Conservation (phyloP, 2,329 filamentous ascomycete genomes). For the Ceratocystis cubensis region DNA sequence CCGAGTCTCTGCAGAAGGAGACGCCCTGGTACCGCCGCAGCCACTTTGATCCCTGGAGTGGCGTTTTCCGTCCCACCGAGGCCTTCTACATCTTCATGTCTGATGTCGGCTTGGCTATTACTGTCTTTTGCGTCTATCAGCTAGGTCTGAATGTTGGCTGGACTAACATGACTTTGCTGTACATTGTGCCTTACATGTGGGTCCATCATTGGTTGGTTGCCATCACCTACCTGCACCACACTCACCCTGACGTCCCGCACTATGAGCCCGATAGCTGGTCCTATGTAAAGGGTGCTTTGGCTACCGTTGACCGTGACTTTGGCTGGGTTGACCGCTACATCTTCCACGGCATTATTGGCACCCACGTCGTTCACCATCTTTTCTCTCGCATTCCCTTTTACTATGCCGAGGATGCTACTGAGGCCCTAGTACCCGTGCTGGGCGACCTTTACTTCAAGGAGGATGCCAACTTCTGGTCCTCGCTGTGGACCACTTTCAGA, state of each 20-base stretch:
- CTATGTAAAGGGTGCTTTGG: slow-evolving; percentile 48
- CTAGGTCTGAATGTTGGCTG: slow-evolving; percentile 36
- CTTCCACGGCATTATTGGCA: slow-evolving; percentile 54
- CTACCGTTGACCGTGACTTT: slow-evolving; percentile 52
- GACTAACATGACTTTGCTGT: slow-evolving; percentile 43
- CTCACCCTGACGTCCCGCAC: slow-evolving; percentile 38
- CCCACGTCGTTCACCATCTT: slow-evolving; percentile 51
- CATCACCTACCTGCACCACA: slow-evolving; percentile 66
- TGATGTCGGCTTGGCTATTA: slow-evolving; percentile 46
- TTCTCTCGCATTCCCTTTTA: slow-evolving; percentile 38
- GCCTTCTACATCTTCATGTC: slow-evolving; percentile 44
- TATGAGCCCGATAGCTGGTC: slow-evolving; percentile 49
- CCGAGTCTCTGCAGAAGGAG: slow-evolving; percentile 36
- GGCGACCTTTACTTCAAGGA: slow-evolving; percentile 42
- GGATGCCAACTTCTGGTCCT: slow-evolving; percentile 32
- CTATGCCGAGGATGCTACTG: slow-evolving; percentile 45
- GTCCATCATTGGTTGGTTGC: slow-evolving; percentile 61
- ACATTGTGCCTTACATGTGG: slow-evolving; percentile 55
- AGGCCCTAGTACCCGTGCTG: slow-evolving; percentile 43
- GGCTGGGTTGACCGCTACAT: slow-evolving; percentile 52
- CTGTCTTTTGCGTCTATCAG: slow-evolving; percentile 39
- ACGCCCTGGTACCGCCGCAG: slow-evolving; percentile 34
- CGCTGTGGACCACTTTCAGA: slow-evolving; percentile 36
- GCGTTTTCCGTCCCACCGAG: slow-evolving; percentile 48
- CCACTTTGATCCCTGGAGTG: slow-evolving; percentile 50